Evolutionary conservation across 2,329 filamentous ascomycete species (phyloP), one percentile per base, ranked within the genome.

Genomic region (Penicillium corylophilum): DNA sequence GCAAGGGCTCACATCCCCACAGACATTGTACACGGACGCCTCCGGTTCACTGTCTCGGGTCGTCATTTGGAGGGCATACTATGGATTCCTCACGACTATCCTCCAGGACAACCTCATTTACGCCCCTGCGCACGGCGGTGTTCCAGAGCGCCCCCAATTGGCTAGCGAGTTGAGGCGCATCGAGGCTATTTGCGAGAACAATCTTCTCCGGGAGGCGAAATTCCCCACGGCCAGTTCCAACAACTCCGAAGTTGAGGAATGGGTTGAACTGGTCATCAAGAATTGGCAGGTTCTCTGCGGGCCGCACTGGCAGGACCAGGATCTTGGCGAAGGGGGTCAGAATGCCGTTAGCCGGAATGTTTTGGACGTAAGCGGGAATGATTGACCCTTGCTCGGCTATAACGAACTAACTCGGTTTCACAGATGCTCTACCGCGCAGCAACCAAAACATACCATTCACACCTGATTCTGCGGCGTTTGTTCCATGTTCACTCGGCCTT

Each of bases 361-460:
- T 28, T 81, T 99, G 36, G 92, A 86, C 63, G 79, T 81, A 70
- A 62, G 74, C 66, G 40, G 43, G 39, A 33, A 40, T 38, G 24
- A 24, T 42, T 40, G n/a, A 28, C 31, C 5, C 41, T 36, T 42
- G 36, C 28, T 41, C 47, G 22, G 7, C 31, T 36, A 13, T 18
- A 44, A 57, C 67, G 43, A 26, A 67, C 46, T 16, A 31, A 45
- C n/a, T 35, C 53, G 28, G 46, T 39, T 15, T 33, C 12, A 29
- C 50, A 94, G 70, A 89, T 91, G 24, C 79, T 99, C 6, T 99
- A 97, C 71, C 87, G 88, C 35, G 90, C 92, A 20, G 90, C 93
- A 7, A 90, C 88, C 9, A 96, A 94, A 71, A 96, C 92, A 0
- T 99, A 94, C 66, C 94, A 99, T 72, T 99, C 94, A 1, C 95